Base-by-base conservation (phyloP, 768 basidiomycete species). In the Boletus pseudopeckii region DNA sequence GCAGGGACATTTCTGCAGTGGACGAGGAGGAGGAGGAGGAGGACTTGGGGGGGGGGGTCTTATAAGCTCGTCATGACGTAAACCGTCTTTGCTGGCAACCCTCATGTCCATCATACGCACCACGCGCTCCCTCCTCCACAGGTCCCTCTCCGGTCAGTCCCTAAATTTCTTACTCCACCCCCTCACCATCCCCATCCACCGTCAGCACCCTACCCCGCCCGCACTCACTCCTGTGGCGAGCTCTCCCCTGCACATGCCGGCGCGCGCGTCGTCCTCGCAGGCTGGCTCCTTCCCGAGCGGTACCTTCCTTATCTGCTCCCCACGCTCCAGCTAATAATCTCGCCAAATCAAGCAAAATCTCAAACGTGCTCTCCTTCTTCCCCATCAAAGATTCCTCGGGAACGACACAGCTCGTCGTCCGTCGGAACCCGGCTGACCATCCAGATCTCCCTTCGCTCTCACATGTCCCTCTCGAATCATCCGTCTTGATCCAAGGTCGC, bases 241-340 rank as follows among this genome's bases (percentile, higher is more conserved):
- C 75, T 93, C 53, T 73, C 77, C 54, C 62, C 75, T 33, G 62
- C 67, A 24, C 74, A 84, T 65, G 80, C 73, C 48, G 88, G 84
- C 58, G 59, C 71, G 17, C 65, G 64, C 54, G 90, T 94, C 56
- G 78, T 87, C 54, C 75, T 98, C 34, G 77, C 86, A 22, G 94
- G 94, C 33, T 91, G 88, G 86, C 74, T 96, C 53, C 83, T 88
- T 60, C 81, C 85, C 52, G 87, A 86, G 72, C 82, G 92, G 91
- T 92, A 72, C 72, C 80, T 74, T 39, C 60, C 67, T 46, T 52
- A 36, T 54, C 52, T 28, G 32, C 46, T 60, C 66, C 66, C 70
- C 68, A 65, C 64, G 54, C 51, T 39, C 54, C 64, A 59, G 60
- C 71, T 77, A 60, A 77, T 63, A 64, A 33, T 38, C 66, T 61